Evolutionary conservation across 1,139 yeast genomes (phyloP).

Genomic region (Suhomyces kunorum): DNA sequence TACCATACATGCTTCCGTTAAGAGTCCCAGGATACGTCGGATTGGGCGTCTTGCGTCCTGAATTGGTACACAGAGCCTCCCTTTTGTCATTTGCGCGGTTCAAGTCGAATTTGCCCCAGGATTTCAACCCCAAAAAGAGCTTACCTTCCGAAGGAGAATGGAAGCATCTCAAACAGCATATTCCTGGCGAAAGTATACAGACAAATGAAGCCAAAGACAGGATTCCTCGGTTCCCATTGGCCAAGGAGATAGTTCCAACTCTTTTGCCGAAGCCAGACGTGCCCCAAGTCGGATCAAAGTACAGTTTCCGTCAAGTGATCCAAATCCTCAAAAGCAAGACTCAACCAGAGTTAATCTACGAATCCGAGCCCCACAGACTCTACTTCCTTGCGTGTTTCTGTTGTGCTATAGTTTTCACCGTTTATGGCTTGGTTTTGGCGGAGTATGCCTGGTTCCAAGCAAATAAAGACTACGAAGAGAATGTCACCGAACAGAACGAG

Average conservation of each 20-base stretch:
- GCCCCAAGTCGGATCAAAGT: constrained; percentile 62
- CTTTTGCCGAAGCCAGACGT: constrained; percentile 72
- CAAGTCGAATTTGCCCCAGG: constrained; percentile 34
- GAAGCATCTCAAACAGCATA: constrained; percentile 49
- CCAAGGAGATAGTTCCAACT: constrained; percentile 66
- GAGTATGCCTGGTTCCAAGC: constrained; percentile 63
- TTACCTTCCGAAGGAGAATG: constrained; percentile 45
- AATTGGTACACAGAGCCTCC: not conserved
- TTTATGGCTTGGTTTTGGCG: constrained; percentile 62
- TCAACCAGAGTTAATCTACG: constrained; percentile 75
- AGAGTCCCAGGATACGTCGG: not conserved
- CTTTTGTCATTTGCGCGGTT: constrained; percentile 15
- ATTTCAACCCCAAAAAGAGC: constrained; percentile 28
- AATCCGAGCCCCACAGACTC: constrained; percentile 78
- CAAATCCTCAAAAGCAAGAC: constrained; percentile 55
- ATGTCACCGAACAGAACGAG: constrained; percentile 46
- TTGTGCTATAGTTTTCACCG: constrained; percentile 64
- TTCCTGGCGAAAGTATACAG: constrained; percentile 62
- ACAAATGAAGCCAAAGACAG: constrained; percentile 51
- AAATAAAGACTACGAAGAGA: constrained; percentile 57
- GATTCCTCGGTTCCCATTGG: constrained; percentile 65
- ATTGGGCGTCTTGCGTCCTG: constrained; percentile 1
- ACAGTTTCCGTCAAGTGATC: constrained; percentile 64
- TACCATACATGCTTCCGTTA: not conserved
- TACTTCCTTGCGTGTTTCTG: constrained; percentile 73